These are phyloP conservation scores for Metarhizium guizhouense DNA, from an alignment of 2,329 filamentous ascomycete species.

Conservation along the genomic window DNA sequence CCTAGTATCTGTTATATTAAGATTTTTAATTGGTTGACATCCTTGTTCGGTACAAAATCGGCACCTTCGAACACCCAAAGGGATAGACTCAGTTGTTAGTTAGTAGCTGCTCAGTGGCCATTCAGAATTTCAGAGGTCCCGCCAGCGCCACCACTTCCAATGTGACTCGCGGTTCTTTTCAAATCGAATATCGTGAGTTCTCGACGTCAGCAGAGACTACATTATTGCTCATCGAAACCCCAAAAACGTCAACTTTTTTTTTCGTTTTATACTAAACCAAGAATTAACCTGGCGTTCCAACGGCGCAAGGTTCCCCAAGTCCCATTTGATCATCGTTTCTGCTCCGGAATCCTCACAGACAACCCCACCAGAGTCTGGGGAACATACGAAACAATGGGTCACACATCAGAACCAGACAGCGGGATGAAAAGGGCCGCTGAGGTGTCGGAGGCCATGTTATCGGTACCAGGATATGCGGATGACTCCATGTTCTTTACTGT, in stretches of 20 bases:
- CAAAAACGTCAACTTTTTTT: neutral
- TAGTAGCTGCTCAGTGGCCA: too few relatives aligned
- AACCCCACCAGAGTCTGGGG: neutral
- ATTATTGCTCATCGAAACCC: too few relatives aligned
- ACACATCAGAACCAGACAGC: constrained; percentile 1
- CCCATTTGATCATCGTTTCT: neutral
- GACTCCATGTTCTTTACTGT: constrained; percentile 21
- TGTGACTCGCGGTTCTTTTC: too few relatives aligned
- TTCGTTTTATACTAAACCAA: neutral
- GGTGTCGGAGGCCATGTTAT: constrained; percentile 17
- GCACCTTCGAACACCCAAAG: too few relatives aligned
- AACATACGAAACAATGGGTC: neutral
- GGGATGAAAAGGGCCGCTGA: constrained; percentile 18
- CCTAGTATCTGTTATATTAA: too few relatives aligned
- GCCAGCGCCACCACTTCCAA: too few relatives aligned
- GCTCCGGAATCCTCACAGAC: neutral
- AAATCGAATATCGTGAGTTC: too few relatives aligned
- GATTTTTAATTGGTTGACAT: too few relatives aligned
- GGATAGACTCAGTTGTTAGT: too few relatives aligned
- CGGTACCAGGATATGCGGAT: constrained; percentile 18
- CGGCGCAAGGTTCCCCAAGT: neutral
- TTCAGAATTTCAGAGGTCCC: too few relatives aligned
- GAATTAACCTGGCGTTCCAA: neutral
- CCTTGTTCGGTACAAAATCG: too few relatives aligned
- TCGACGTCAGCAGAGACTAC: too few relatives aligned